These are phyloP conservation scores for Castanospermum australe DNA, from an alignment of 306 rosid genomes.

Conservation along the genomic window DNA sequence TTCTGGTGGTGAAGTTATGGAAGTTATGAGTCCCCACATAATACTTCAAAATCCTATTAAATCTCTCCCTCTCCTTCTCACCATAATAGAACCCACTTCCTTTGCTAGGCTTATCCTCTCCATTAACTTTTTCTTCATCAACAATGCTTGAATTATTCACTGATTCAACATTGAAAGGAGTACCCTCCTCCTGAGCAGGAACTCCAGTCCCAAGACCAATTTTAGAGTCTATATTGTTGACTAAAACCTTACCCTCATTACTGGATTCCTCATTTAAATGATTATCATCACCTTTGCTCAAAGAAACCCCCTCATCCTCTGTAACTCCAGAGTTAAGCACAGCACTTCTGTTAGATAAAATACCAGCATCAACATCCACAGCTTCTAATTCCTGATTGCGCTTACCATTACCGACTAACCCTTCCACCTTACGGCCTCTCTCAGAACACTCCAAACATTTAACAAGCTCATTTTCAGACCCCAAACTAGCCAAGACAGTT, in stretches of 20 bases:
- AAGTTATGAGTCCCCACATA: conserved; percentile 90
- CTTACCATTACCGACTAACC: conserved; percentile 70
- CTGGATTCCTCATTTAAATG: conserved; percentile 25
- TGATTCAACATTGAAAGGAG: conserved; percentile 33
- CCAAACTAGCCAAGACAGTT: conserved; percentile 89
- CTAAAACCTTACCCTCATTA: conserved; percentile 29
- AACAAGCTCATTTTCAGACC: conserved; percentile 68
- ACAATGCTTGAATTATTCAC: conserved; percentile 21
- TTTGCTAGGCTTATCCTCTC: conserved; percentile 34
- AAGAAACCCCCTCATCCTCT: conserved; percentile 33
- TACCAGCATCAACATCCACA: conserved; percentile 36
- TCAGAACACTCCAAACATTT: conserved; percentile 86
- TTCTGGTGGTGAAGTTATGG: conserved; percentile 95
- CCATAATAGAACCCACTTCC: conserved; percentile 59
- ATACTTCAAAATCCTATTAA: conserved; percentile 63
- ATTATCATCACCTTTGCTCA: conserved; percentile 21
- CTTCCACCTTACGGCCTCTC: conserved; percentile 85
- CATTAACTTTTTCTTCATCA: conserved; percentile 39
- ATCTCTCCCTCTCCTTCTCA: conserved; percentile 71
- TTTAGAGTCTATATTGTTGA: conserved; percentile 34
- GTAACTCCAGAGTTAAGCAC: conserved; percentile 23
- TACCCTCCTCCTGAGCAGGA: conserved; percentile 21
- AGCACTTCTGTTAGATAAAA: conserved; percentile 37
- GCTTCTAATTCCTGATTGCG: conserved; percentile 45
- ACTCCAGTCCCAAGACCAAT: conserved; percentile 28